phyloP scores from a whole-genome alignment of 371 early-diverging fungal species.

The Rhizopus sp. region DNA sequence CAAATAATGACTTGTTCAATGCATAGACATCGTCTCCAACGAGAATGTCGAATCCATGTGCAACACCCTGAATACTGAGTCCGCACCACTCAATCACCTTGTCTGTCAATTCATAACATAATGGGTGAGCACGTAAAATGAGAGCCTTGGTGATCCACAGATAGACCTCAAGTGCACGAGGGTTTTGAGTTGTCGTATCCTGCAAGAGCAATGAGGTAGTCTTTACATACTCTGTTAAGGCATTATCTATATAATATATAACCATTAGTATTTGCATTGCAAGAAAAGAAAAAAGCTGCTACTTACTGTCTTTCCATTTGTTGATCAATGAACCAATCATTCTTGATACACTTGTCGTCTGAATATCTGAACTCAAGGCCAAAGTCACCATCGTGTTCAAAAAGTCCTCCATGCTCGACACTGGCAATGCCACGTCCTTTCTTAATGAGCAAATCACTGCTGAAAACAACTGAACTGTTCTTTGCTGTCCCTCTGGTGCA shows the following conservation, averaged over 20 bases:
- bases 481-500: slow-evolving; percentile 33
- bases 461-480: slow-evolving; percentile 51
- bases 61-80: slow-evolving; percentile 46
- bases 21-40: slow-evolving; percentile 68
- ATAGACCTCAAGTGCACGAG: slow-evolving; percentile 37
- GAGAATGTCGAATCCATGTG: slow-evolving; percentile 69
- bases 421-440: slow-evolving; percentile 59
- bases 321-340: slow-evolving; percentile 62
- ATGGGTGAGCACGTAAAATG: slow-evolving; percentile 50
- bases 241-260: slow-evolving; percentile 24
- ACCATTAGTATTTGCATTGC: slow-evolving; percentile 3
- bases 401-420: slow-evolving; percentile 49
- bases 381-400: slow-evolving; percentile 48
- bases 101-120: slow-evolving; percentile 61
- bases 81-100: slow-evolving; percentile 60
- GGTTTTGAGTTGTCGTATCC: slow-evolving; percentile 20
- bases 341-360: slow-evolving; percentile 47
- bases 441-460: slow-evolving; percentile 58
- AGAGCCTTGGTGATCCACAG: slow-evolving; percentile 66
- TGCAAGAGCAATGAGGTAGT: slow-evolving; percentile 25
- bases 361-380: slow-evolving; percentile 40
- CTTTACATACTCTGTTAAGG: slow-evolving; percentile 38
- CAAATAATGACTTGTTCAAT: slow-evolving; percentile 74
- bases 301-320: slow-evolving; percentile 60
- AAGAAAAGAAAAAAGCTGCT: slow-evolving; percentile 14